A percentile compares a stretch with the other conserved stretches of the same genome.
phyloP scores from a whole-genome alignment of 768 basidiomycete species.

The Strobilomyces echinocephalus region DNA sequence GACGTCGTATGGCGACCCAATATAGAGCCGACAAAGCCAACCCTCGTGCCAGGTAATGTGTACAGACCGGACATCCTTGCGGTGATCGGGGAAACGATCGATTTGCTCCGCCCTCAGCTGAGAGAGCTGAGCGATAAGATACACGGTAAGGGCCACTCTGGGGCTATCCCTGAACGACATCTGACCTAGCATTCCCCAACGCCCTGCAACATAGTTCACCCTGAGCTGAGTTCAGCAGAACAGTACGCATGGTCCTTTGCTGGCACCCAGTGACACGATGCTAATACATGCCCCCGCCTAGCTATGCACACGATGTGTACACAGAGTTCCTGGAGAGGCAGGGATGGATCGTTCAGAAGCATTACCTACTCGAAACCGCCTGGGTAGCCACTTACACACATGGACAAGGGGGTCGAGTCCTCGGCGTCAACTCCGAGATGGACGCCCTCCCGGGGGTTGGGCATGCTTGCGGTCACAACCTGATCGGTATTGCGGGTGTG shows the following conservation, averaged over 20 bases:
- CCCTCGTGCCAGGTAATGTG: background rate
- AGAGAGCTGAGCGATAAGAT: too few species aligned
- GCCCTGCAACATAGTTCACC: too few species aligned
- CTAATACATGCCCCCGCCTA: slow-evolving; percentile 1
- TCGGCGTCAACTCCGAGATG: slow-evolving; percentile 63
- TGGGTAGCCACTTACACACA: slow-evolving; percentile 46
- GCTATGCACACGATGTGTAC: slow-evolving; percentile 30
- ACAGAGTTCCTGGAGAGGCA: slow-evolving; percentile 62
- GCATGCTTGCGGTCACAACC: slow-evolving; percentile 79
- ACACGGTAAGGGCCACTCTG: background rate
- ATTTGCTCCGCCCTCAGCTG: too few species aligned
- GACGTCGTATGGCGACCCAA: background rate
- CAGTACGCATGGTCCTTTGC: background rate
- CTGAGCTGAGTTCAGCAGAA: background rate
- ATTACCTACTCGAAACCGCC: slow-evolving; percentile 57
- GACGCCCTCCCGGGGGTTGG: slow-evolving; percentile 37
- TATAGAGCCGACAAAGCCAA: background rate
- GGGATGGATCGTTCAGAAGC: slow-evolving; percentile 58
- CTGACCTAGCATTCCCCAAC: too few species aligned
- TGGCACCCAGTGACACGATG: background rate
- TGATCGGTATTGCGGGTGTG: slow-evolving; percentile 74
- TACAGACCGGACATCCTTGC: background rate
- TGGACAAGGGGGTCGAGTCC: slow-evolving; percentile 61
- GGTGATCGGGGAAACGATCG: slow-evolving; percentile 14
- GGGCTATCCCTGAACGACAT: background rate